These are phyloP conservation scores for Mercurialis annua DNA, from an alignment of 345 rosid genomes.

Conservation along the genomic window DNA sequence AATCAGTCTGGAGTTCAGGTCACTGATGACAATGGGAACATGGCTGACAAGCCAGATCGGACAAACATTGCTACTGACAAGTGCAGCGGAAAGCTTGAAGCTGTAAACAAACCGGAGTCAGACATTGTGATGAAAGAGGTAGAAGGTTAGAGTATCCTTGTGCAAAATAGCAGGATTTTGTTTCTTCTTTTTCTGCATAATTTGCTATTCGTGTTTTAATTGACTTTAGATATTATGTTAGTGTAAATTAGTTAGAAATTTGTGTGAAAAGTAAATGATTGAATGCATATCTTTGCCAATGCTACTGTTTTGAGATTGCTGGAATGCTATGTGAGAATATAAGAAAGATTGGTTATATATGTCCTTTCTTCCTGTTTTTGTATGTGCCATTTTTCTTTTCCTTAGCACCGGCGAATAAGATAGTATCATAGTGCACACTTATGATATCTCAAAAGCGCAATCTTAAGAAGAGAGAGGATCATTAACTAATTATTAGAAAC, in stretches of 20 bases:
- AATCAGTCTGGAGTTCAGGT: constrained; percentile 26
- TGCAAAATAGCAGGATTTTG: constrained; percentile 10
- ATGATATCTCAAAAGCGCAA: no score
- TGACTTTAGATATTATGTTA: constrained; percentile 14
- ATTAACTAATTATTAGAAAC: background rate
- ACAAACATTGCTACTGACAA: constrained; percentile 5
- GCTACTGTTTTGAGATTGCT: background rate
- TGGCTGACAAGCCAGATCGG: background rate
- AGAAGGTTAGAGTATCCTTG: constrained; percentile 10
- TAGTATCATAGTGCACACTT: no score
- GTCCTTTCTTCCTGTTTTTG: no score
- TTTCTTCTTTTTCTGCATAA: background rate
- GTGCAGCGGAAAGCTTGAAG: constrained; percentile 21
- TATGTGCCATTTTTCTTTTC: no score
- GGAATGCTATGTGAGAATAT: background rate
- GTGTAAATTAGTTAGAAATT: constrained; percentile 23
- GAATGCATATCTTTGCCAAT: background rate
- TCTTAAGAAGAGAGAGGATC: no score
- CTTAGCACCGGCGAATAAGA: no score
- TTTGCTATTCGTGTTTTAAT: background rate
- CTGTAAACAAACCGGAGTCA: constrained; percentile 24
- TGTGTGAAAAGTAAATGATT: constrained; percentile 10
- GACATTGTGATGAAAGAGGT: constrained; percentile 8
- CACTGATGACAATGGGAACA: constrained; percentile 6
- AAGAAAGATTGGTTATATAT: no score